Conservation (phyloP, 2,329 filamentous ascomycete genomes). For the Cryphonectria japonica region DNA sequence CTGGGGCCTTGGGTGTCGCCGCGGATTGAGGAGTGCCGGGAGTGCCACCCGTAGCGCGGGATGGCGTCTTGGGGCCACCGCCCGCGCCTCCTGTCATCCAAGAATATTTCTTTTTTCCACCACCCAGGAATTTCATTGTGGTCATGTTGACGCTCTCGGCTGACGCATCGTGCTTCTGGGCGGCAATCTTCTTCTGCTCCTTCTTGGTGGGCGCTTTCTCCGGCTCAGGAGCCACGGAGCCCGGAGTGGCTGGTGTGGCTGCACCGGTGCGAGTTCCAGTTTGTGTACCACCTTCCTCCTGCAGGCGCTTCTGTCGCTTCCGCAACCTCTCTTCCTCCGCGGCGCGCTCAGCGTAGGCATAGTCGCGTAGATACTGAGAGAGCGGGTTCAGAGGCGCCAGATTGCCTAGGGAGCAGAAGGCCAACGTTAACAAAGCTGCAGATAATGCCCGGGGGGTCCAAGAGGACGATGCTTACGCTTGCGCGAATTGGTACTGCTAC, state of each 20-base stretch:
- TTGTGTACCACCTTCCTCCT: conserved; percentile 57
- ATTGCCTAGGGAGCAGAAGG: conserved; percentile 40
- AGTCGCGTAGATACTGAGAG: conserved; percentile 58
- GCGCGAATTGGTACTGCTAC: conserved; percentile 56
- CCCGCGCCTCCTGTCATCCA: conserved; percentile 71
- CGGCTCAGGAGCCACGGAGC: conserved; percentile 63
- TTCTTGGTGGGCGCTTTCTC: conserved; percentile 83
- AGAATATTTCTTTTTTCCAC: conserved; percentile 68
- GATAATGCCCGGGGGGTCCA: background rate
- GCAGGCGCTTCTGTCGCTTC: conserved; percentile 65
- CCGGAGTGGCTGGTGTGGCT: conserved; percentile 63
- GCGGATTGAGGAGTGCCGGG: conserved; percentile 18
- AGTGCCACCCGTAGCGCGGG: conserved; percentile 38
- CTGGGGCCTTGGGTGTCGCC: conserved; percentile 36
- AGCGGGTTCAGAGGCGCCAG: conserved; percentile 52
- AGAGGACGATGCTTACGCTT: conserved; percentile 58
- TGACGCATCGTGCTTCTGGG: conserved; percentile 76
- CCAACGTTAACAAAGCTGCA: conserved; percentile 21
- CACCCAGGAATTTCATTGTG: conserved; percentile 67
- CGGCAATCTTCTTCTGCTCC: conserved; percentile 75
- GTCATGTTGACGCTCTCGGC: conserved; percentile 85
- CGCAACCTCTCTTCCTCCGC: conserved; percentile 73
- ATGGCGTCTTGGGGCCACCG: conserved; percentile 48
- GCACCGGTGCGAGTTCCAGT: conserved; percentile 58
- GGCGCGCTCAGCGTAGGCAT: conserved; percentile 69